Evolutionary conservation across 371 early-diverging fungal genomes (phyloP).

Genomic region (Parasitella parasitica): DNA sequence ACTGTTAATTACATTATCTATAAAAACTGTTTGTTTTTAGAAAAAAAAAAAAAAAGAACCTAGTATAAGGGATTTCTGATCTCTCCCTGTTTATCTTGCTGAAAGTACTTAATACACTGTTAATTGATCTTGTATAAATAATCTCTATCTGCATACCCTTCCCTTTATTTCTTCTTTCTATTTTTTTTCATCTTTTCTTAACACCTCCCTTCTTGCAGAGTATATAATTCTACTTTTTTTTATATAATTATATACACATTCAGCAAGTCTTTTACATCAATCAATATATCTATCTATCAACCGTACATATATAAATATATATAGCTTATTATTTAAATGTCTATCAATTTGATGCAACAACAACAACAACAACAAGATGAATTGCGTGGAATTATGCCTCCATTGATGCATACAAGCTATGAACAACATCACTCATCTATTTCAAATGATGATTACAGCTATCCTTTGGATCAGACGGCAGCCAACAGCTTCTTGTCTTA

Average conservation of each 20-base stretch:
- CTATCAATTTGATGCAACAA: slow-evolving; percentile 16
- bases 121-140: neutral
- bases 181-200: too few relatives aligned
- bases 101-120: neutral
- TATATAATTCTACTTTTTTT: neutral
- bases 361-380: slow-evolving; percentile 13
- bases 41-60: neutral
- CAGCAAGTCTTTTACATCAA: neutral
- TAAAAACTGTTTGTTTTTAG: neutral
- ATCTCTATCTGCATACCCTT: neutral
- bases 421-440: neutral
- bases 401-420: slow-evolving; percentile 1
- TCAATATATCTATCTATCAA: neutral
- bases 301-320: neutral
- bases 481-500: neutral
- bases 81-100: neutral
- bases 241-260: neutral
- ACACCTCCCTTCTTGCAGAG: neutral
- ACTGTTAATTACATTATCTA: neutral
- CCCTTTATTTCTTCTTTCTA: slow-evolving; percentile 5
- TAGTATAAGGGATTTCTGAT: neutral
- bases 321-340: neutral
- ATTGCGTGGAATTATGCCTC: slow-evolving; percentile 4
- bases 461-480: neutral
- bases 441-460: slow-evolving; percentile 4